Evolutionary conservation across 148 eudicot genomes (phyloP).

Genomic region (Chenopodium quinoa): DNA sequence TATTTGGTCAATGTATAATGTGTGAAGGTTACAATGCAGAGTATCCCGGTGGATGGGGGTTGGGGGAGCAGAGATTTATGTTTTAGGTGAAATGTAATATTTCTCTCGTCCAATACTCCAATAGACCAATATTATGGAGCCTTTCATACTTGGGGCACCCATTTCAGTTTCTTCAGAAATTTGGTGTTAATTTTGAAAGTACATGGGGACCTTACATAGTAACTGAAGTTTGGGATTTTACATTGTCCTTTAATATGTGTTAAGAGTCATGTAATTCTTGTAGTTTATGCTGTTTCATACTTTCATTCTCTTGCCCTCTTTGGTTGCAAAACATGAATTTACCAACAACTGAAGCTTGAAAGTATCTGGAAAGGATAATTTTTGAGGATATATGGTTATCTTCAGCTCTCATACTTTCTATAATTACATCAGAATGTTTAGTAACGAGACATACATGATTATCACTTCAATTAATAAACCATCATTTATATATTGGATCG

Average conservation of each 20-base stretch:
- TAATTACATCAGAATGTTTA: background rate
- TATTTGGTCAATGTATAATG: background rate
- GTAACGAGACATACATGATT: background rate
- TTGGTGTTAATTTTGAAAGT: no score
- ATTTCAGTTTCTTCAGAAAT: no score
- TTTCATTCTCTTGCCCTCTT: background rate
- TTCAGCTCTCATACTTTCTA: background rate
- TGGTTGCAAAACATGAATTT: background rate
- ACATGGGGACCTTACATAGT: no score
- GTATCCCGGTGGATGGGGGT: no score
- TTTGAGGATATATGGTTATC: background rate
- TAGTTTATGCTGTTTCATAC: background rate
- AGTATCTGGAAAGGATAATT: background rate
- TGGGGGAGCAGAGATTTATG: no score
- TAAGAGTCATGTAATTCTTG: background rate
- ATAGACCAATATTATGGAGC: no score
- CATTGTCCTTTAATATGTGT: background rate
- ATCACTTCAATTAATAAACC: background rate
- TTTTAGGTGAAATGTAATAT: no score
- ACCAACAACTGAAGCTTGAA: background rate
- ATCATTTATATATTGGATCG: background rate
- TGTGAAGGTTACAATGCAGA: background rate
- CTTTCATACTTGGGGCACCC: no score
- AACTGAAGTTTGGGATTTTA: no score
- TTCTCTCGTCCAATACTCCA: no score